Conservation (phyloP, 306 rosid species). For the Cucurbita maxima region DNA sequence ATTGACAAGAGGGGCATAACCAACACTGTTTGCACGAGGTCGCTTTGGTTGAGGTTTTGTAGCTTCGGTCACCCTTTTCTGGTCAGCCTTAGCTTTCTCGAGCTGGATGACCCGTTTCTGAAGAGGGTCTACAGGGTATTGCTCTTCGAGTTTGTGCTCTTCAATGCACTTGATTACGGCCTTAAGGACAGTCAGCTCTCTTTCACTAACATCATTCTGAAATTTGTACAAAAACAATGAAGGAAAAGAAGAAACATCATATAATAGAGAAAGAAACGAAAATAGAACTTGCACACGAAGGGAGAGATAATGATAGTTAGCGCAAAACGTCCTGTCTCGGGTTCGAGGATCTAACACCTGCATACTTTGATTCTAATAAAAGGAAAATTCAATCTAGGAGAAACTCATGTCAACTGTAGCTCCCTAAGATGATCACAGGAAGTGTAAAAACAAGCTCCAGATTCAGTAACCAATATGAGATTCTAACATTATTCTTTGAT, state of each 20-base stretch:
- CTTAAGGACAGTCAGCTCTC: slow-evolving; percentile 82
- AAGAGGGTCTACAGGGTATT: slow-evolving; percentile 65
- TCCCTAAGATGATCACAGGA: not conserved
- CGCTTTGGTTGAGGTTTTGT: slow-evolving; percentile 94
- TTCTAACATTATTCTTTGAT: not conserved
- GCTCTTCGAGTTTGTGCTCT: slow-evolving; percentile 88
- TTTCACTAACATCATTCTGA: slow-evolving; percentile 75
- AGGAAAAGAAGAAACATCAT: slow-evolving; percentile 1
- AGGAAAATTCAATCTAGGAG: not conserved
- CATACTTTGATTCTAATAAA: not conserved
- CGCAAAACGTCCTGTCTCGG: not conserved
- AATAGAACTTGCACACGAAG: not conserved
- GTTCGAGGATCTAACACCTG: not conserved
- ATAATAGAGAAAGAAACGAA: not conserved
- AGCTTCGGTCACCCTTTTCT: slow-evolving; percentile 76
- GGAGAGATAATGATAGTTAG: not conserved
- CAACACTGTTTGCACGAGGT: slow-evolving; percentile 71
- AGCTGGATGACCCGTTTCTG: slow-evolving; percentile 59
- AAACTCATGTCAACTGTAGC: not conserved
- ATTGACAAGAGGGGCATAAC: slow-evolving; percentile 46
- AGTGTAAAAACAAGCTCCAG: not conserved
- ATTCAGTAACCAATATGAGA: not conserved
- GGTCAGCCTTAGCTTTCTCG: slow-evolving; percentile 93
- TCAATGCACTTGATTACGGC: slow-evolving; percentile 73
- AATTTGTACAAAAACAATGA: slow-evolving; percentile 5